Base-by-base conservation (phyloP, 768 basidiomycete species). In the Zangia roseola region DNA sequence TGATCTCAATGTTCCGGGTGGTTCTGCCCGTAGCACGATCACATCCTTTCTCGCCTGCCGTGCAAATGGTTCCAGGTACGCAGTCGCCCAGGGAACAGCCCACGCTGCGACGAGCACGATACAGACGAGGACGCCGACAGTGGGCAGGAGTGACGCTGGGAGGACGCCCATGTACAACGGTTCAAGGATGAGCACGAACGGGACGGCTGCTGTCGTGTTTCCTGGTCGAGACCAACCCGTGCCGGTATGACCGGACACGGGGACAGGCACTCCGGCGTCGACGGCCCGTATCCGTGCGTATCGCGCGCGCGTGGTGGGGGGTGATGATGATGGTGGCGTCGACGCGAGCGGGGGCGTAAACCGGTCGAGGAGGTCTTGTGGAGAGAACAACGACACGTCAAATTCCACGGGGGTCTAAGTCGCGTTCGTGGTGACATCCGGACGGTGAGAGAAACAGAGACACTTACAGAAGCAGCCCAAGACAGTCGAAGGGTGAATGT, bases 251-350 rank as follows among this genome's bases (percentile, higher is more conserved):
- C 23, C 24, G 6, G n/a, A 13, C 30, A 25, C 16, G 31, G 14
- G 17, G 54, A 34, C 54, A 47, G 46, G 56, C 25, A 86, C 71
- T 26, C 83, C 82, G 4, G 74, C 72, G 62, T 80, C 68, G 1
- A 80, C 70, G 26, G 76, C 64, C 23, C 79, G 79, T 33, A 88
- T 71, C 13, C 81, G 79, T 8, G 83, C 86, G 53, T 80, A 84
- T 55, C 74, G 74, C 8, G 64, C 56, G 37, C 79, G 76, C 20
- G 74, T 75, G 35, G 43, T 46, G 42, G 43, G 19, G 25, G 53
- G 13, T 16, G 14, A 16, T 14, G 31, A 3, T 31, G 14, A 1
- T 44, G 19, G 59, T 33, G 33, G 38, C 40, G 44, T 9, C 9
- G 47, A 55, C 37, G 45, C 45, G 17, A 43, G 33, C 26, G 49